Evolutionary conservation across 2,329 filamentous ascomycete genomes (phyloP), one percentile per base, ranked within the genome.

Genomic region (Talaromyces sp.): DNA sequence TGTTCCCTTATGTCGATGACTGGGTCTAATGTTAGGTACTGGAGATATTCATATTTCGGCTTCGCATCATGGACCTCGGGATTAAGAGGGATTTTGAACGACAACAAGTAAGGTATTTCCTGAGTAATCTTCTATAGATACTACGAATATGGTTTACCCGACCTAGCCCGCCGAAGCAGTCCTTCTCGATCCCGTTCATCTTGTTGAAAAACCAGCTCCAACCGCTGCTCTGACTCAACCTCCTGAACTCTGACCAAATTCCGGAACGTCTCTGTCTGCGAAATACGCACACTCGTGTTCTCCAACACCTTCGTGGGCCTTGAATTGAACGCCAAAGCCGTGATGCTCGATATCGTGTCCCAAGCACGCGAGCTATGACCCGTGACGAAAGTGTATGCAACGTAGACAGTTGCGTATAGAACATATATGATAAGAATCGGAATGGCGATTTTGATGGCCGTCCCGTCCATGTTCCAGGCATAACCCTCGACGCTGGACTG

Each of bases 241-340:
- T 60, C 59, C 37, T 6, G 39, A 9, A 60, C 48, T 33, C 48
- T 58, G 28, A 60, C 46, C 56, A 58, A 17, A 33, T 55, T 41
- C 25, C 50, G 51, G 33, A 60, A 59, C 21, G 59, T 60, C 9
- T 58, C 56, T 22, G 13, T 46, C 17, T 41, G 11, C 17, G 39
- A 51, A 11, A 58, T 48, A 17, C 46, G 25, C 36, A 40, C 59
- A 40, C 57, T 52, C 25, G 53, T 50, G 22, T 61, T 60, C 33
- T 48, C 37, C 21, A 61, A 28, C 19, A 37, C 53, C n/a, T 48
- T 41, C 22, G 41, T 53, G 3, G 57, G 57, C 5, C 28, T 56
- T 9, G 60, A 61, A 17, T 61, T 61, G 15, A 60, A 53, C 33
- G 60, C 60, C 45, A 61, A 45, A 15, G 60, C 53, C 31, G 48